Evolutionary conservation across 1,284 basidiomycete species (phyloP), one percentile per base, ranked within the genome.

Genomic region (Xerocomus minutiporus): DNA sequence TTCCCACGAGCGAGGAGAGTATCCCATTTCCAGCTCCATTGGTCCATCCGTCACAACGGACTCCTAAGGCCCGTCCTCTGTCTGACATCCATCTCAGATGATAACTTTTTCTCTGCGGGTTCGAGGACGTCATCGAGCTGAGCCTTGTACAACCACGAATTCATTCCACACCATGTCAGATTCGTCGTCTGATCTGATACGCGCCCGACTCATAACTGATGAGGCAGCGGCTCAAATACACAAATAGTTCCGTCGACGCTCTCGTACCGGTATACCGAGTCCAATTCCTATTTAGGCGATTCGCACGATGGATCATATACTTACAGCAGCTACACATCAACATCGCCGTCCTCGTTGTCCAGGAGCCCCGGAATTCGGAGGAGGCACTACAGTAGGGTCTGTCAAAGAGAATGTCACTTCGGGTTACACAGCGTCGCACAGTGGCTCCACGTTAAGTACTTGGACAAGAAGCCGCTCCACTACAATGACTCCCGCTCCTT

Each of bases 381-480:
- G 17, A 17, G 17, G 17, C 17, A 71, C 5, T 75, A 77, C 4
- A 71, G 77, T 12, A 72, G 63, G 67, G 53, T 80, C 77, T 1
- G 83, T 86, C 54, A 83, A 80, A 62, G 84, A 85, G 65, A 84
- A 86, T 23, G 50, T 45, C 2, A 35, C 48, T 1, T 58, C 66
- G 2, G n/a, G n/a, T n/a, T n/a, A n/a, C n/a, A n/a, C n/a, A n/a
- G n/a, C n/a, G n/a, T 68, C 67, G 6, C 64, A 65, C 28, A 69
- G 63, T 55, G 67, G 65, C 6, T 69, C 69, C 9, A 71, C 66
- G 6, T 34, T 71, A 15, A 71, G 69, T 32, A 67, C 50, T 8
- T 71, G 69, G 69, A 70, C 66, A 4, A 69, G 69, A 50, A 68
- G 66, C 29, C 66, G 65, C 13, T 67, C 67, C 6, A 40, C 47